Evolutionary conservation across 1,139 yeast genomes (phyloP), one percentile per base, ranked within the genome.

Genomic region (Sugiyamaella japonica): DNA sequence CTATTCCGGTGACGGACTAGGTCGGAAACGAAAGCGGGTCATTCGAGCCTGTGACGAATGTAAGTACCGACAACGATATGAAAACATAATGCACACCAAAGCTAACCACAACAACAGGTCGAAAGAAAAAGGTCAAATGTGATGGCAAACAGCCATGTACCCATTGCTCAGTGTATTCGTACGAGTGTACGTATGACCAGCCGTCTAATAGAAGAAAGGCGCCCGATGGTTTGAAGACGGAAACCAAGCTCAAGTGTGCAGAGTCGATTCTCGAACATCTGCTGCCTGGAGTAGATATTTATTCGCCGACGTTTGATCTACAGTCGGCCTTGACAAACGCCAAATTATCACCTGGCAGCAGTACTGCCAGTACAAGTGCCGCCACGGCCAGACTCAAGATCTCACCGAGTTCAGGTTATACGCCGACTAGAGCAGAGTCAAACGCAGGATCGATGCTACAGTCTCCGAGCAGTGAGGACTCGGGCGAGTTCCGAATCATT

Each of bases 131-230:
- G 70, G 91, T 89, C 63, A 86, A 86, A 66, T 89, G 97, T 71
- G 95, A 89, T 61, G 97, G 96, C 13, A 82, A 83, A 66, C 84
- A 84, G 63, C 96, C 96, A 1, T 89, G 97, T 71, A 84, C 85
- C 48, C 95, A 87, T 68, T 89, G 96, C 67, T 87, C 97, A 0
- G 96, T 89, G 1, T 90, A 89, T 70, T 55, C 56, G n/a, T 53
- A 52, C 60, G 79, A 78, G 56, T 86, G 95, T 68, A 79, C 90
- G 0, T 86, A 85, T 65, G 85, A 84, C 64, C 86, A 85, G 65
- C 93, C 93, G n/a, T 81, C 86, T 37, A 79, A 82, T 59, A 73
- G 93, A 52, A 81, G 82, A 64, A 71, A 73, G 49, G 66, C 69
- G 15, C 73, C 75, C 1, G 76, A 74, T 48, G 61, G 72, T 36